Conservation (phyloP, 2,329 filamentous ascomycete species). For the Sphaerostilbella broomeana region DNA sequence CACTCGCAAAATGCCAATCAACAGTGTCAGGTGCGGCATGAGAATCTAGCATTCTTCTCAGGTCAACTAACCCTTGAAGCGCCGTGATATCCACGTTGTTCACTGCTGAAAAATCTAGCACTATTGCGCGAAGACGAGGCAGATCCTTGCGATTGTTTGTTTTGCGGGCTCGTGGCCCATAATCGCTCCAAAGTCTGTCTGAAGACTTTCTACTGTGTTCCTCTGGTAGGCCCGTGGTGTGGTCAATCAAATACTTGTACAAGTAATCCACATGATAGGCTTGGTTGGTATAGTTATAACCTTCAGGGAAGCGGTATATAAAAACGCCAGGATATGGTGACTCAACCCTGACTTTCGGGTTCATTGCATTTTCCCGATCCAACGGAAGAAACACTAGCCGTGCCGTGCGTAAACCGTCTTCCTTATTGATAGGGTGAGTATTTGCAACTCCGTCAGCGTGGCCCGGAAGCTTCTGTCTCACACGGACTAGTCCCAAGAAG, state of each 20-base stretch:
- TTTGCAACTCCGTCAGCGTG: neutral
- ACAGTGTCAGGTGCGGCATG: slow-evolving; percentile 43
- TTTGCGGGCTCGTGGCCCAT: slow-evolving; percentile 29
- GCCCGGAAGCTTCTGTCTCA: slow-evolving; percentile 16
- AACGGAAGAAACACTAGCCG: slow-evolving; percentile 37
- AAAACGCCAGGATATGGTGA: slow-evolving; percentile 44
- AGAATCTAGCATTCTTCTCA: slow-evolving; percentile 47
- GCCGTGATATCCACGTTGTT: slow-evolving; percentile 53
- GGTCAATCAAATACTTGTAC: slow-evolving; percentile 31
- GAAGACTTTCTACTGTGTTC: slow-evolving; percentile 30
- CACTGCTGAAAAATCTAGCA: slow-evolving; percentile 53
- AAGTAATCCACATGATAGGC: slow-evolving; percentile 41
- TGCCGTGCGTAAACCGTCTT: neutral
- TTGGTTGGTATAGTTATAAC: slow-evolving; percentile 47
- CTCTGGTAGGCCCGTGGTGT: slow-evolving; percentile 34
- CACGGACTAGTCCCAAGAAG: slow-evolving; percentile 37
- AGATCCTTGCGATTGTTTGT: slow-evolving; percentile 24
- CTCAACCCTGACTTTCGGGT: slow-evolving; percentile 36
- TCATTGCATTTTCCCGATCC: slow-evolving; percentile 36
- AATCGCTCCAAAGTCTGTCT: slow-evolving; percentile 52
- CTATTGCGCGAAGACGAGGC: slow-evolving; percentile 45
- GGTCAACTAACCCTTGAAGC: slow-evolving; percentile 49
- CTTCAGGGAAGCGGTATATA: slow-evolving; percentile 45
- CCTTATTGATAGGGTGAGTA: neutral
- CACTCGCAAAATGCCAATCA: slow-evolving; percentile 49